Conservation (phyloP, 1,139 yeast species). For the Nakaseomyces kungkrabaensis region DNA sequence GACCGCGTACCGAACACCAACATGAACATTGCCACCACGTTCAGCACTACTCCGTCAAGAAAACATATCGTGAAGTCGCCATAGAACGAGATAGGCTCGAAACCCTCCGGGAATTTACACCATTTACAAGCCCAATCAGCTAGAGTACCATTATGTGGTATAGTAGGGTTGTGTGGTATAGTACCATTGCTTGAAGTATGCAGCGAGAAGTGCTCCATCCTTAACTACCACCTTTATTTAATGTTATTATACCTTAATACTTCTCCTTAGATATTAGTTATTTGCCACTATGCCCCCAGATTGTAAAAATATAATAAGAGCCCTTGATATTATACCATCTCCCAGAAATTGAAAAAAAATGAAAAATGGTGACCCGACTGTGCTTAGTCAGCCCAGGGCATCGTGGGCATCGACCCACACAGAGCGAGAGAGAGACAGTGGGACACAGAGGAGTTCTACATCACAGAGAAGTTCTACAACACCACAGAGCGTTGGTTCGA, state of each 20-base stretch:
- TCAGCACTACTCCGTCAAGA: conserved; percentile 57
- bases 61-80: conserved; percentile 78
- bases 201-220: neutral
- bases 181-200: neutral
- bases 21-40: conserved; percentile 43
- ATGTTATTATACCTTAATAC: neutral
- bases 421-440: no score
- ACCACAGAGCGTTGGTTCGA: no score
- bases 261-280: no score
- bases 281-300: no score
- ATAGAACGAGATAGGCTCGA: conserved; percentile 59
- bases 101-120: conserved; percentile 43
- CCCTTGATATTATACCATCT: no score
- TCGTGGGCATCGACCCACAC: no score
- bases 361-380: neutral
- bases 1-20: conserved; percentile 43
- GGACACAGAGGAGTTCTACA: no score
- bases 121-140: conserved; percentile 11
- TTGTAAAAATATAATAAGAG: no score
- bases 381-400: no score
- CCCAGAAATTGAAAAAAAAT: no score
- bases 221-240: neutral
- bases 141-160: neutral
- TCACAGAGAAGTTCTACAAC: no score
- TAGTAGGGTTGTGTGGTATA: neutral